Evolutionary conservation across 2,329 filamentous ascomycete genomes (phyloP), one percentile per base, ranked within the genome.

Genomic region (Alternaria rosae): DNA sequence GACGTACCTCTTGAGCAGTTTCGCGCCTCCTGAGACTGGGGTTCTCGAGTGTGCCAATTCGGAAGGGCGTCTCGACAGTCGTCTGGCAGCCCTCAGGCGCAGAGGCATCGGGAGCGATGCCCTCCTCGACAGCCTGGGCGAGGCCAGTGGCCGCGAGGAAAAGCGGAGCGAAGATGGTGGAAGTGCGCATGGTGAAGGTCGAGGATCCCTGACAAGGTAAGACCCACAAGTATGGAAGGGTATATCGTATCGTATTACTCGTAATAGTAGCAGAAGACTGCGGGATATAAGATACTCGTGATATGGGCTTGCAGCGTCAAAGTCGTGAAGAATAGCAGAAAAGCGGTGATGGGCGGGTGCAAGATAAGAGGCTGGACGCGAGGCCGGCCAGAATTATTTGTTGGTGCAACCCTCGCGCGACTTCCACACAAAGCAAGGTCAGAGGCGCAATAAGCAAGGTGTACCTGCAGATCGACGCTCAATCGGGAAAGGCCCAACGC

Each of bases 31-130:
- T 35, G 12, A 64, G 61, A 5, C 48, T 30, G 17, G 61, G 61
- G 50, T 64, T 61, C 68, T 73, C 80, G 74, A 85, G 79, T 54
- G 88, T 83, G 50, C 86, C 85, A 65, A 91, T 85, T 73, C 88
- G 82, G 68, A 92, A 91, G 32, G 79, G 79, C 50, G 87, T 86
- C 13, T 81, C 71, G 70, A 83, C 85, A 56, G 76, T 83, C 11
- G 79, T 65, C 48, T 78, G 72, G 81, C 89, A 92, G 61, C 85
- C 86, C 1, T 78, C 70, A 1, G 88, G 87, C 1, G 85, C 76
- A 3, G 81, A 65, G 15, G 75, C 79, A 1, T 80, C 74, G 11
- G 89, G 88, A 6, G 84, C 77, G 55, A 89, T 81, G 64, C 77
- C 76, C 60, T 75, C 71, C 41, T 68, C 63, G 8, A 75, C 72